Percentiles rank a stretch among this genome's conserved stretches.
phyloP scores from a whole-genome alignment of 345 rosid genomes.

The Lenwebbia sp. region DNA sequence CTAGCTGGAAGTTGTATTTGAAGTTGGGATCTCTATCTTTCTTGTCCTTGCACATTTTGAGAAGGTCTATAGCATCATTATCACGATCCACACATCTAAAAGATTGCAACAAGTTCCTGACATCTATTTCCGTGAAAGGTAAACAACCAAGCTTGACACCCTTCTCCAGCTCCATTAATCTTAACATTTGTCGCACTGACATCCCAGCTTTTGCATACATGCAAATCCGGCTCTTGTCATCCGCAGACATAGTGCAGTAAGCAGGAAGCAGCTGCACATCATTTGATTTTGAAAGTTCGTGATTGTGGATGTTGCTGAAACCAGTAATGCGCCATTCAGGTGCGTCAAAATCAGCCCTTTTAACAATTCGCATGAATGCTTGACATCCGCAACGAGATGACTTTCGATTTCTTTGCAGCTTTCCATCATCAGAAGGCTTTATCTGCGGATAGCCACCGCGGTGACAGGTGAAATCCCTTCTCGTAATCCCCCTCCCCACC shows the following conservation, averaged over 20 bases:
- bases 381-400: conserved; percentile 54
- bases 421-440: conserved; percentile 43
- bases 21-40: conserved; percentile 42
- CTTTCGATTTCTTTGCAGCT: conserved; percentile 45
- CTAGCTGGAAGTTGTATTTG: conserved; percentile 37
- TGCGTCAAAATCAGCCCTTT: conserved; percentile 43
- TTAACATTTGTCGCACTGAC: conserved; percentile 60
- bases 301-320: conserved; percentile 50
- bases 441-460: conserved; percentile 47
- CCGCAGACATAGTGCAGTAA: conserved; percentile 30
- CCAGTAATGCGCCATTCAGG: conserved; percentile 55
- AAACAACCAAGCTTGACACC: conserved; percentile 60
- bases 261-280: conserved; percentile 34
- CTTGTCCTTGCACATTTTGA: conserved; percentile 43
- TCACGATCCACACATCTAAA: conserved; percentile 41
- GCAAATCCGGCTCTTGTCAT: conserved; percentile 51
- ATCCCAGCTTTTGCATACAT: conserved; percentile 65
- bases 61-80: conserved; percentile 40
- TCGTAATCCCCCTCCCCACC: conserved; percentile 50
- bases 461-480: conserved; percentile 57
- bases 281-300: conserved; percentile 35
- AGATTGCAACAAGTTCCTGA: conserved; percentile 44
- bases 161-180: conserved; percentile 61
- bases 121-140: conserved; percentile 53
- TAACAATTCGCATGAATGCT: conserved; percentile 49